phyloP scores from a whole-genome alignment of 352 stramenopile species.

The Globisporangium iwayamae region DNA sequence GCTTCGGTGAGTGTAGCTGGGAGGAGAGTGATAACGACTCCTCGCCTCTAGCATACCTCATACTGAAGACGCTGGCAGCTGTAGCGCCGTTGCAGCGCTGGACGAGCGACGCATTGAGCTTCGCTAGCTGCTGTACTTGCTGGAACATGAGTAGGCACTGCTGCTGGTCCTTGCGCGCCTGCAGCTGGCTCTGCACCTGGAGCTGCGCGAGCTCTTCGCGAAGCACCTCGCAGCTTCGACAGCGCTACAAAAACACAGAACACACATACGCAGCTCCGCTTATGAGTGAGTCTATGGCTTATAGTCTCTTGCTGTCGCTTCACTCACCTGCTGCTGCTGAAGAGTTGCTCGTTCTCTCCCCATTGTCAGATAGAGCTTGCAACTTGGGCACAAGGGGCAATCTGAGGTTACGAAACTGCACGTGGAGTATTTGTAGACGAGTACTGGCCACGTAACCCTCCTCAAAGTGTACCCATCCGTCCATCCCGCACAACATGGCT shows the following conservation, averaged over 20 bases:
- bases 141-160: constrained; percentile 41
- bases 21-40: no score
- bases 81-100: neutral
- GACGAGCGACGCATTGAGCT: constrained; percentile 27
- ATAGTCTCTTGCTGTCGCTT: no score
- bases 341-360: neutral
- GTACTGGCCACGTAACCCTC: neutral
- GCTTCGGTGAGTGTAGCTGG: neutral
- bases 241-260: constrained; percentile 1
- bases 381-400: no score
- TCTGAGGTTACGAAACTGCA: neutral
- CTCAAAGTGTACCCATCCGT: neutral
- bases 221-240: constrained; percentile 17
- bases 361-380: neutral
- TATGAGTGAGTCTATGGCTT: no score
- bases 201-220: constrained; percentile 20
- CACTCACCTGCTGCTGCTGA: neutral
- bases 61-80: neutral
- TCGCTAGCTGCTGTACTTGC: constrained; percentile 41
- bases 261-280: neutral
- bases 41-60: neutral
- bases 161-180: constrained; percentile 29
- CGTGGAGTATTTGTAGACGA: neutral
- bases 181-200: constrained; percentile 14
- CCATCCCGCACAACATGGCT: neutral